Conservation (phyloP, 331 rosid species). For the Pyracantha coccinea region DNA sequence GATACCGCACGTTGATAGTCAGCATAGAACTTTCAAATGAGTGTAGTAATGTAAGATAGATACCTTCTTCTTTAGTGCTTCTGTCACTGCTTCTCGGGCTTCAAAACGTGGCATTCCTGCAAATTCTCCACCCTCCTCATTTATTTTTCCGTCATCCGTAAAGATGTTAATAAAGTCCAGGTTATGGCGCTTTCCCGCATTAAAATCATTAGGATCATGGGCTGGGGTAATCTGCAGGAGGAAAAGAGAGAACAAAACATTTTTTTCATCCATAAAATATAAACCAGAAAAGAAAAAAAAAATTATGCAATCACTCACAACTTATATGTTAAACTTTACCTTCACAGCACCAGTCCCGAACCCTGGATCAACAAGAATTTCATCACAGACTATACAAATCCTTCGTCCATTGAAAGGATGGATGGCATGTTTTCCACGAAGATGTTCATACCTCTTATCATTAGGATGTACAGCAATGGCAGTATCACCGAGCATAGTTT, state of each 20-base stretch:
- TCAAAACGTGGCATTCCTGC: conserved; percentile 75
- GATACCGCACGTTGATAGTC: background rate
- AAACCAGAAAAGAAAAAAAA: conserved; percentile 13
- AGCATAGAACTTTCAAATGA: background rate
- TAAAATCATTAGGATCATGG: conserved; percentile 96
- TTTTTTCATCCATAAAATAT: background rate
- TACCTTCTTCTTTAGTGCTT: conserved; percentile 83
- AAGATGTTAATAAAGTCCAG: conserved; percentile 74
- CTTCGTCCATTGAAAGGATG: conserved; percentile 87
- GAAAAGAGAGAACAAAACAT: background rate
- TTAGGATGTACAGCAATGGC: conserved; percentile 86
- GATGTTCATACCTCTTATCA: conserved; percentile 55
- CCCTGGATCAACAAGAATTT: conserved; percentile 74
- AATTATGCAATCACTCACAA: background rate
- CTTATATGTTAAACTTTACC: conserved; percentile 40
- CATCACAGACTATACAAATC: conserved; percentile 73
- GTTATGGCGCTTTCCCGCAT: conserved; percentile 78
- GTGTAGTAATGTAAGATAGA: background rate
- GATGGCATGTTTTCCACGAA: conserved; percentile 78
- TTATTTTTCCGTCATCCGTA: conserved; percentile 82
- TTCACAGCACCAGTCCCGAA: conserved; percentile 97
- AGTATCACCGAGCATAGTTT: conserved; percentile 97
- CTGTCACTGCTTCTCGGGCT: conserved; percentile 63
- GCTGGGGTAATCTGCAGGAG: conserved; percentile 89
- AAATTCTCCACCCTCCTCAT: conserved; percentile 85